Evolutionary conservation across 2,329 filamentous ascomycete species (phyloP).

Genomic region (Botryosphaeria dothidea): DNA sequence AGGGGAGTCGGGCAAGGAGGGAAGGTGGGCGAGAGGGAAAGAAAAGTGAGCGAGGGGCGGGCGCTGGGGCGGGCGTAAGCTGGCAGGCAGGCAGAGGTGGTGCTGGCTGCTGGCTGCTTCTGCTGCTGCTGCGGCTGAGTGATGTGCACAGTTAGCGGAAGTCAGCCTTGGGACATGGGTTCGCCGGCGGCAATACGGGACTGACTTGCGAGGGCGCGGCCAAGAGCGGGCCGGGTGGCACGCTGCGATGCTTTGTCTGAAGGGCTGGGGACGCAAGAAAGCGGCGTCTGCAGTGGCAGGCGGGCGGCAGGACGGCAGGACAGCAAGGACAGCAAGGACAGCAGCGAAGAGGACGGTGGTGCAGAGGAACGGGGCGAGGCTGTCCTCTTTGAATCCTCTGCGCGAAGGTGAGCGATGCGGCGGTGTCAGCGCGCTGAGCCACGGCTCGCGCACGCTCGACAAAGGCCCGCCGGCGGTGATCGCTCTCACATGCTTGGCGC

Average conservation of each 20-base stretch:
- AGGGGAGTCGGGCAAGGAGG: conserved; percentile 26
- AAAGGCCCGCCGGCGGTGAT: conserved; percentile 6
- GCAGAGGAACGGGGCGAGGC: background rate
- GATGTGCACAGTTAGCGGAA: conserved; percentile 17
- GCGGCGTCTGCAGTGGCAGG: conserved; percentile 1
- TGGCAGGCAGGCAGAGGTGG: conserved; percentile 18
- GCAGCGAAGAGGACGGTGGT: background rate
- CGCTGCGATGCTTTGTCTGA: conserved; percentile 2
- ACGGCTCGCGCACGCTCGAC: conserved; percentile 13
- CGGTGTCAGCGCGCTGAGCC: conserved; percentile 16
- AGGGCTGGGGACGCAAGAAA: background rate
- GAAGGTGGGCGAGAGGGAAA: conserved; percentile 8
- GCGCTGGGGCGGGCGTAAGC: conserved; percentile 8
- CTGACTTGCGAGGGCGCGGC: conserved; percentile 9
- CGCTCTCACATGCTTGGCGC: conserved; percentile 14
- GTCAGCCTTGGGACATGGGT: conserved; percentile 19
- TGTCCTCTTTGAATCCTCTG: conserved; percentile 14
- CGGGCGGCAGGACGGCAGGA: background rate
- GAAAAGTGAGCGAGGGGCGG: conserved; percentile 15
- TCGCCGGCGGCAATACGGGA: conserved; percentile 12
- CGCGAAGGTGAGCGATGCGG: conserved; percentile 10
- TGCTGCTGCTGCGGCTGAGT: conserved; percentile 16
- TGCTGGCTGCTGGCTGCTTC: background rate
- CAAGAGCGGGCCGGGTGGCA: conserved; percentile 14
- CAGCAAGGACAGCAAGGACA: background rate